phyloP scores from a whole-genome alignment of 2,329 filamentous ascomycete species.

The Aspergillus sp. region DNA sequence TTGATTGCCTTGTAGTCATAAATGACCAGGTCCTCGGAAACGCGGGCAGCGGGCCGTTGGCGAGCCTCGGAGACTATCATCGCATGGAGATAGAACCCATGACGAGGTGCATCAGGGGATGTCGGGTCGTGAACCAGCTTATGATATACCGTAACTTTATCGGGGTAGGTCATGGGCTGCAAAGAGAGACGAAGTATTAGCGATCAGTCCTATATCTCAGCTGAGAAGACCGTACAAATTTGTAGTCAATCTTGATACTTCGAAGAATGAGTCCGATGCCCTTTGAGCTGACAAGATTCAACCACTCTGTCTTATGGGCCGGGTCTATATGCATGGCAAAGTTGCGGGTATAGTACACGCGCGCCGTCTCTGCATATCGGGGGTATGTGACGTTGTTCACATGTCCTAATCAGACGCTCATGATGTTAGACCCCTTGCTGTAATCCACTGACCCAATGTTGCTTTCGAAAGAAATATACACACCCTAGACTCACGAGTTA shows the following conservation, averaged over 20 bases:
- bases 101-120: constrained; percentile 30
- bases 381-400: constrained; percentile 87
- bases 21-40: constrained; percentile 74
- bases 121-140: constrained; percentile 63
- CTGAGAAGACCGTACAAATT: constrained; percentile 66
- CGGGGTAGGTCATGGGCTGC: constrained; percentile 82
- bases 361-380: constrained; percentile 77
- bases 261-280: constrained; percentile 74
- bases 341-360: constrained; percentile 76
- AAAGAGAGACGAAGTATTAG: constrained; percentile 6
- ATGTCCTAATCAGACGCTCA: constrained; percentile 57
- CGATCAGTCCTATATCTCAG: neutral
- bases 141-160: constrained; percentile 80
- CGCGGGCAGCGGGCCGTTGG: constrained; percentile 70
- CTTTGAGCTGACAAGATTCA: constrained; percentile 65
- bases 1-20: constrained; percentile 69
- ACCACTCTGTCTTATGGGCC: constrained; percentile 64
- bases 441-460: neutral
- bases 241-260: constrained; percentile 80
- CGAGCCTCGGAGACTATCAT: constrained; percentile 74
- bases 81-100: constrained; percentile 53
- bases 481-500: constrained; percentile 26
- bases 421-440: constrained; percentile 1
- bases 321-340: constrained; percentile 66
- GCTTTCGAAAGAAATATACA: neutral